Evolutionary conservation across 805 yeast genomes (phyloP).

Genomic region (Citeromyces matritensis): DNA sequence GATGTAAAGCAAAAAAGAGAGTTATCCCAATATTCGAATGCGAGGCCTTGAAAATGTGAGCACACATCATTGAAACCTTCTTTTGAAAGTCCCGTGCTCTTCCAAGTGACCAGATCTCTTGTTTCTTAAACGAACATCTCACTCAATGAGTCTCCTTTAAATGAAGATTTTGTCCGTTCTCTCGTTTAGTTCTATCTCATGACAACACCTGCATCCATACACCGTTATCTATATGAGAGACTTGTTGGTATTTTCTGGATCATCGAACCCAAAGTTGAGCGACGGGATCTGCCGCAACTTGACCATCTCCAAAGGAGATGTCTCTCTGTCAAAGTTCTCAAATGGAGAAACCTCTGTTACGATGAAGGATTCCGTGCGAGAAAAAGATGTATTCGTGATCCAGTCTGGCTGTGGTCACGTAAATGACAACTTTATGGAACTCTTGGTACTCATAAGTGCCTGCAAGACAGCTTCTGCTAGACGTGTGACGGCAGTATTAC

Average conservation of each 20-base stretch:
- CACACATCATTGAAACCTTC: too few species aligned
- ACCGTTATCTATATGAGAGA: slow-evolving; percentile 43
- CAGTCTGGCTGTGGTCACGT: slow-evolving; percentile 84
- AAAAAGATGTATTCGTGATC: slow-evolving; percentile 85
- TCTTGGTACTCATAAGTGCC: slow-evolving; percentile 76
- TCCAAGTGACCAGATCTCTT: too few species aligned
- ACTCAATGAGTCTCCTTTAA: too few species aligned
- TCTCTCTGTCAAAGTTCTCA: slow-evolving; percentile 50
- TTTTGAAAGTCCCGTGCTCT: too few species aligned
- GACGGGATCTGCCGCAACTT: slow-evolving; percentile 62
- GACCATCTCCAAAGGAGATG: slow-evolving; percentile 58
- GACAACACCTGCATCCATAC: background rate
- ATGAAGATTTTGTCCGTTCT: too few species aligned
- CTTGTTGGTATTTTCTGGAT: slow-evolving; percentile 80
- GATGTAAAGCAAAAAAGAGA: too few species aligned
- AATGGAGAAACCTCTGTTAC: slow-evolving; percentile 93
- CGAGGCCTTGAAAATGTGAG: too few species aligned
- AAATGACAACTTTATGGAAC: slow-evolving; percentile 74
- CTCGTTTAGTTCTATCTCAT: too few species aligned
- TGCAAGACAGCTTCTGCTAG: slow-evolving; percentile 85
- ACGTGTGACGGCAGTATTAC: slow-evolving; percentile 81
- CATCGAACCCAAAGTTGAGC: slow-evolving; percentile 74
- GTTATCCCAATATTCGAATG: too few species aligned
- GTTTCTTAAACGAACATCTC: too few species aligned
- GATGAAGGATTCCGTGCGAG: slow-evolving; percentile 80